Evolutionary conservation across 2,329 filamentous ascomycete genomes (phyloP), one percentile per base, ranked within the genome.

Genomic region (Rhexocercosporidium sp.): DNA sequence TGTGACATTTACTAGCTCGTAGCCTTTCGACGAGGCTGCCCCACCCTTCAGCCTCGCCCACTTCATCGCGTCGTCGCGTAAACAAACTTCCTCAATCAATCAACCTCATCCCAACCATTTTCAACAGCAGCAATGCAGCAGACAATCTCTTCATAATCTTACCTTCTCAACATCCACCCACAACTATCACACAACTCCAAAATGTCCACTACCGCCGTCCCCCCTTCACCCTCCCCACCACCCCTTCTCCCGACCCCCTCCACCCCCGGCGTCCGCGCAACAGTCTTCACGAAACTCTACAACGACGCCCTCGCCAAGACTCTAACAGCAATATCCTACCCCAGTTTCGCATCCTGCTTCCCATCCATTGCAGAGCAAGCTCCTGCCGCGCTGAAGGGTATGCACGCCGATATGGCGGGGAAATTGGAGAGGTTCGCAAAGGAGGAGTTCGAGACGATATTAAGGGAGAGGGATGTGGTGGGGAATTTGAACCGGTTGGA

Each of bases 281-380:
- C 79, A 31, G 82, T 84, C 53, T 82, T 90, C 66, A 82, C 84
- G 62, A 79, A 83, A 63, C 80, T 88, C 39, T 88, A 88, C 75
- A 80, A 81, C 63, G 78, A 81, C 66, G 83, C 83, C 31, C 82
- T 90, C 27, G 71, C 77, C 54, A 83, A 83, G 71, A 89, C 88
- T 2, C 81, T 90, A 37, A 79, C 77, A 71, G 84, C 85, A 74
- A 81, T 90, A 64, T 82, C 79, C 70, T 87, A 83, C 79, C 81
- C 84, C 59, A 87, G 86, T 75, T 85, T 90, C 72, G 83, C 84
- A 1, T 80, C 83, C 1, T 90, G 88, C 78, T 90, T 88, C 76
- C 88, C 88, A 51, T 87, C 84, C 22, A 81, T 89, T n/a, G 83
- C 85, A 20, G 75, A 78, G 46, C 79, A 81, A 68, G 82, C 86